A percentile compares a stretch with the other conserved stretches of the same genome.
Conservation (phyloP, 768 basidiomycete genomes). For the Lactarius indigo region DNA sequence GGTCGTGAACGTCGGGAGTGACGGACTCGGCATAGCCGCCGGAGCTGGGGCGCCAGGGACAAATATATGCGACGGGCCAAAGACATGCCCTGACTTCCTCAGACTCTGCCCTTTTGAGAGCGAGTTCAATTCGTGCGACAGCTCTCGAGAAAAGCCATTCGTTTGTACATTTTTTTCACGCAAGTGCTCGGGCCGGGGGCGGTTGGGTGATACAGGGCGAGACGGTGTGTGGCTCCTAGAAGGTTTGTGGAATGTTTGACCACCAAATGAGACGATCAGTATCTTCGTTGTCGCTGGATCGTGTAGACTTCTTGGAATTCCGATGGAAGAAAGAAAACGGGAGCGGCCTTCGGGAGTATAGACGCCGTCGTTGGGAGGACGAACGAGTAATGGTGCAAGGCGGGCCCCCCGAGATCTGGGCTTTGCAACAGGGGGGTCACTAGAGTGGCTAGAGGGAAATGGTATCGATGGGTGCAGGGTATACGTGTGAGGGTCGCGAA, state of each 20-base stretch:
- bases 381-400: slow-evolving; percentile 66
- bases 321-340: slow-evolving; percentile 52
- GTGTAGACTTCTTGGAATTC: slow-evolving; percentile 51
- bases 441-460: slow-evolving; percentile 29
- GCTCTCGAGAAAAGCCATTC: slow-evolving; percentile 1
- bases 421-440: slow-evolving; percentile 22
- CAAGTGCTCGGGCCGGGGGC: not conserved
- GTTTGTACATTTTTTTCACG: not conserved
- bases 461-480: slow-evolving; percentile 44
- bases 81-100: slow-evolving; percentile 34
- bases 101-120: not conserved
- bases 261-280: slow-evolving; percentile 77
- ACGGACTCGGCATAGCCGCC: slow-evolving; percentile 19
- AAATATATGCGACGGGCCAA: slow-evolving; percentile 45
- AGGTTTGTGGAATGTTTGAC: slow-evolving; percentile 65
- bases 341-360: slow-evolving; percentile 55
- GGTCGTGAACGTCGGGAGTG: slow-evolving; percentile 30
- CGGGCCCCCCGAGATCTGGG: slow-evolving; percentile 39
- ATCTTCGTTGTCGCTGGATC: slow-evolving; percentile 51
- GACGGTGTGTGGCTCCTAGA: slow-evolving; percentile 36
- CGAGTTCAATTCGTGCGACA: slow-evolving; percentile 15
- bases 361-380: slow-evolving; percentile 47
- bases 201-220: slow-evolving; percentile 9
- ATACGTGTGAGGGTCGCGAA: slow-evolving; percentile 31
- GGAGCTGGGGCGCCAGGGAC: slow-evolving; percentile 38